Evolutionary conservation across 495 filamentous ascomycete species (phyloP), one percentile per base, ranked within the genome.

Genomic region (Pseudomonodictys pantanalensis): DNA sequence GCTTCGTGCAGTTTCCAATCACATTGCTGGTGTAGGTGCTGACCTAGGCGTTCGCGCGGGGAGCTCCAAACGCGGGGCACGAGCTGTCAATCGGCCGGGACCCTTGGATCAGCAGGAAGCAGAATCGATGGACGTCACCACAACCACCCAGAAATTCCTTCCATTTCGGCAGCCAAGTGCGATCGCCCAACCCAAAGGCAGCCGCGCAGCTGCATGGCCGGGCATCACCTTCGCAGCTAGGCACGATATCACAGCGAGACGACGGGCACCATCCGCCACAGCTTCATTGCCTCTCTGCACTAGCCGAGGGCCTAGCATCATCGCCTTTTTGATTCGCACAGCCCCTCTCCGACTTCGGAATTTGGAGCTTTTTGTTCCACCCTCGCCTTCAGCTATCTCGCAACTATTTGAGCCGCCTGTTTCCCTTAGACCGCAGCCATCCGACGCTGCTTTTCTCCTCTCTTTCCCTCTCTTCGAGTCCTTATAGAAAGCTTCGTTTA

Each of bases 321-420:
- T 24, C 4, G n/a, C 2, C 24, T 5, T 10, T 29, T 46, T 56
- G 53, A 56, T 47, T 51, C 55, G 55, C n/a, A n/a, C 29, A 49
- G 55, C 29, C 44, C 55, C 47, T 47, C 57, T 55, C 58, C 58
- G 52, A 56, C 32, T 15, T 57, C 52, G 60, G 52, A 35, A 22
- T 22, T 11, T 35, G 33, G 51, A 61, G 52, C 46, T 46, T 57
- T 63, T 47, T 24, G 48, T 33, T 24, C 24, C 24, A 23, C 23
- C 20, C 23, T 39, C n/a, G 18, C 28, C 29, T 45, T n/a, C 42
- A 58, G 53, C 44, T 64, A 64, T 52, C 43, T 49, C 44, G 32
- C 47, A 47, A 38, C 60, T 58, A 48, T 15, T 33, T 55, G 49
- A 18, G n/a, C 23, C 23, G 32, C 23, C 12, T 17, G 17, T 28